These are phyloP conservation scores for Candida germanica DNA, from an alignment of 805 yeast species.

Conservation along the genomic window DNA sequence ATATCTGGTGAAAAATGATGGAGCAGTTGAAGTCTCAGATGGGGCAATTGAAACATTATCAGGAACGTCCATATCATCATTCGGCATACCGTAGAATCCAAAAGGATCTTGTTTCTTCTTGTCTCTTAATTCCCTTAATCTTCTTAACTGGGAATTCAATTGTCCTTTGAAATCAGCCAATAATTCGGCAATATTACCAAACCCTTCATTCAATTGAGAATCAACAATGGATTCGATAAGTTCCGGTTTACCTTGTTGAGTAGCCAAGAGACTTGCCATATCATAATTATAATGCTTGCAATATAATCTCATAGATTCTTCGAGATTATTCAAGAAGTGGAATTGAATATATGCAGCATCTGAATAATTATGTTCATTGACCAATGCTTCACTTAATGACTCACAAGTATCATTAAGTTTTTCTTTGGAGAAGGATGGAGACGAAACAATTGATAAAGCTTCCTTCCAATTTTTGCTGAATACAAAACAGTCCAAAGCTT, in stretches of 20 bases:
- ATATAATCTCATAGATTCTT: conserved; percentile 60
- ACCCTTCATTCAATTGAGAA: conserved; percentile 78
- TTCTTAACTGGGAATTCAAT: conserved; percentile 71
- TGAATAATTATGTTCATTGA: conserved; percentile 67
- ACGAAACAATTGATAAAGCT: conserved; percentile 62
- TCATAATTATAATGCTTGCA: conserved; percentile 76
- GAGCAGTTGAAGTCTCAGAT: conserved; percentile 87
- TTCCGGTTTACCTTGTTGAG: conserved; percentile 40
- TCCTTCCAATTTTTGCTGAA: conserved; percentile 80
- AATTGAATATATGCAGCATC: conserved; percentile 79
- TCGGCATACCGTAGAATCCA: conserved; percentile 69
- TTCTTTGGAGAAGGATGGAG: conserved; percentile 30
- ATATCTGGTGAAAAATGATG: conserved; percentile 90
- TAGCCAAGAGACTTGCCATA: conserved; percentile 68
- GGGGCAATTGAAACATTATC: conserved; percentile 95
- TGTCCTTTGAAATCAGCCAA: conserved; percentile 93
- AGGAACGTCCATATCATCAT: conserved; percentile 63
- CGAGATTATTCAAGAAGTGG: conserved; percentile 57
- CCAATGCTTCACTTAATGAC: conserved; percentile 55
- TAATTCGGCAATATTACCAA: conserved; percentile 81
- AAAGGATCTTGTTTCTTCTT: conserved; percentile 85
- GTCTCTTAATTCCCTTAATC: conserved; percentile 79
- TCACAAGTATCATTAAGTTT: conserved; percentile 49
- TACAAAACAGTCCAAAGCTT: conserved; percentile 69
- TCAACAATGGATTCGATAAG: conserved; percentile 62